Conservation (phyloP, 139 green algal species). For the Volvox reticuliferus region DNA sequence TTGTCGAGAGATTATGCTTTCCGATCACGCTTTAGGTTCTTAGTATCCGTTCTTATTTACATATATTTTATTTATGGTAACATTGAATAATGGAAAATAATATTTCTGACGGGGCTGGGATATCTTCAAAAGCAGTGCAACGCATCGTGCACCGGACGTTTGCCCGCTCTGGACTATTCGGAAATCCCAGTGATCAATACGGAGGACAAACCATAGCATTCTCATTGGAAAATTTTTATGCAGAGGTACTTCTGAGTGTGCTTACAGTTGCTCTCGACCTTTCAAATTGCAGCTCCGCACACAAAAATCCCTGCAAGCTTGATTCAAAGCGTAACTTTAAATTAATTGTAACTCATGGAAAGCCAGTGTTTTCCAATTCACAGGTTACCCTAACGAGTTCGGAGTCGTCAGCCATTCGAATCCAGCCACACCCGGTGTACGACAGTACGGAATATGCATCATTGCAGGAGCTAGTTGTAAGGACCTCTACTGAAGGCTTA, state of each 20-base stretch:
- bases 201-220: conserved; percentile 79
- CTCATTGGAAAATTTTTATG: conserved; percentile 82
- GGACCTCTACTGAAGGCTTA: conserved; percentile 70
- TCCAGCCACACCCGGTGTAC: conserved; percentile 78
- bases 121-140: background rate
- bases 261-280: too few species aligned
- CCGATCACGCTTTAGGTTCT: too few species aligned
- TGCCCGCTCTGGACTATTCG: conserved; percentile 84
- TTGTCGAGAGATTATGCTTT: too few species aligned
- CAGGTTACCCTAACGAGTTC: conserved; percentile 69
- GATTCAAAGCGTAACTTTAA: too few species aligned
- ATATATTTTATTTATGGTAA: too few species aligned
- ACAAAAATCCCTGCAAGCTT: too few species aligned
- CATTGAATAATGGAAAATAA: too few species aligned
- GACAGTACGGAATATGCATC: conserved; percentile 69
- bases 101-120: too few species aligned
- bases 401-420: conserved; percentile 22
- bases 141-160: conserved; percentile 52
- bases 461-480: conserved; percentile 57
- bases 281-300: too few species aligned
- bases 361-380: too few species aligned
- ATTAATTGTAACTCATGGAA: too few species aligned
- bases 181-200: conserved; percentile 90
- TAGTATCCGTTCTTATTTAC: too few species aligned
- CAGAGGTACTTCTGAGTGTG: conserved; percentile 59